phyloP scores from a whole-genome alignment of 2,329 filamentous ascomycete species.

The Colletotrichum somersetense region DNA sequence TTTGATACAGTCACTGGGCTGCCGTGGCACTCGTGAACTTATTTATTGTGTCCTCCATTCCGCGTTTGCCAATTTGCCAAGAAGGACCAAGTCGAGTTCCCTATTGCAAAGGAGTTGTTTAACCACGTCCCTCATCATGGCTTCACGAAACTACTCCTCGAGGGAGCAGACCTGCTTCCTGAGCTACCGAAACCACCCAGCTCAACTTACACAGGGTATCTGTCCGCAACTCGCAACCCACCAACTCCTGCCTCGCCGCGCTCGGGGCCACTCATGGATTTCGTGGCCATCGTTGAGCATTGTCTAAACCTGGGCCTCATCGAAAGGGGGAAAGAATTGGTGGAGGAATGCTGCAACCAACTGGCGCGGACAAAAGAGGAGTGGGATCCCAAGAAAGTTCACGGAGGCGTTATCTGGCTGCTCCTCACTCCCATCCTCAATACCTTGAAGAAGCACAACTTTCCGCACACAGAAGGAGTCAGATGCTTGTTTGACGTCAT shows the following conservation, averaged over 20 bases:
- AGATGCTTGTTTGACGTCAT: not conserved
- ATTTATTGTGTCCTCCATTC: not conserved
- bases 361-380: not conserved
- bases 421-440: not conserved
- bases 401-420: not conserved
- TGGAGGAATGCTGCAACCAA: constrained; percentile 7
- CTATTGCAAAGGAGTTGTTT: not conserved
- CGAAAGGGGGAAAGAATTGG: not conserved
- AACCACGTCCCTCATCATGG: not conserved
- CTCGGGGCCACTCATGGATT: not conserved
- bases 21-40: not conserved
- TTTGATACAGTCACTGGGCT: not conserved
- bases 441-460: not conserved
- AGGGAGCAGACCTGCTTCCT: not conserved
- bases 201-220: too few relatives aligned
- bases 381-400: not conserved
- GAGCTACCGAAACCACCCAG: not conserved
- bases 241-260: not conserved
- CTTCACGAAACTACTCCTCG: not conserved
- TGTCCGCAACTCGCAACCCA: not conserved
- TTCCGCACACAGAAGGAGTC: not conserved
- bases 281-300: not conserved
- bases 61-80: not conserved
- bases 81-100: not conserved
- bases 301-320: not conserved